Evolutionary conservation across 139 green algal species (phyloP), one percentile per base, ranked within the genome.

Genomic region (Coelastrella sp.): DNA sequence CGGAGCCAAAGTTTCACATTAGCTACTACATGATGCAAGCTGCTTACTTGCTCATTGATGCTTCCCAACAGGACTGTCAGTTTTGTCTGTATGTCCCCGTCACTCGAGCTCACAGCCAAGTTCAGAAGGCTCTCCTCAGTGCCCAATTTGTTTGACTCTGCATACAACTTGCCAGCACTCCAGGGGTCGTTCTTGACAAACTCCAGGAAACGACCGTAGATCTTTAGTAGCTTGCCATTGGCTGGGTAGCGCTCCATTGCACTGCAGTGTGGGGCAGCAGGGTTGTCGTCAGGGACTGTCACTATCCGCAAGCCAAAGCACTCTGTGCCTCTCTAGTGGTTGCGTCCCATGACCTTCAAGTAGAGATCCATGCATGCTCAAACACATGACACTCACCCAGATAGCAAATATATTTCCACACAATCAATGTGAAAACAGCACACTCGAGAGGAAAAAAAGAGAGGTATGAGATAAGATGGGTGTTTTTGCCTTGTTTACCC

Each of bases 191-290:
- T 90, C 45, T 84, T 78, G 19, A 86, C 69, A 5, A 75, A 84
- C 51, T 90, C 88, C n/a, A 88, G 79, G 68, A 91, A 91, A 13
- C 68, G 74, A n/a, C 79, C 88, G 76, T 91, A 91, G 32, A 87
- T 45, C 30, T 83, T 88, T 45, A 91, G 75, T 43, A 91, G 85
- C 3, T 76, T 68, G 19, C 59, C 77, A 51, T 83, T 88, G 43
- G 38, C 79, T 35, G 85, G 85, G 69, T 90, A 91, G 34, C 59
- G 77, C 57, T 84, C 78, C 78, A 84, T 60, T 1, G 76, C 78
- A 60, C 78, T 84, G 78, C 8, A 25, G 25, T 13, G 62, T 6
- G 40, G n/a, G 27, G 62, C 45, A 57, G 45, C 45, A 57, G 11
- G 45, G 45, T 23, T 23, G 45, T 13, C 11, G 11, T 9, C 45